Conservation (phyloP, 169 alveolate genomes). For the Eimeria brunetti region DNA sequence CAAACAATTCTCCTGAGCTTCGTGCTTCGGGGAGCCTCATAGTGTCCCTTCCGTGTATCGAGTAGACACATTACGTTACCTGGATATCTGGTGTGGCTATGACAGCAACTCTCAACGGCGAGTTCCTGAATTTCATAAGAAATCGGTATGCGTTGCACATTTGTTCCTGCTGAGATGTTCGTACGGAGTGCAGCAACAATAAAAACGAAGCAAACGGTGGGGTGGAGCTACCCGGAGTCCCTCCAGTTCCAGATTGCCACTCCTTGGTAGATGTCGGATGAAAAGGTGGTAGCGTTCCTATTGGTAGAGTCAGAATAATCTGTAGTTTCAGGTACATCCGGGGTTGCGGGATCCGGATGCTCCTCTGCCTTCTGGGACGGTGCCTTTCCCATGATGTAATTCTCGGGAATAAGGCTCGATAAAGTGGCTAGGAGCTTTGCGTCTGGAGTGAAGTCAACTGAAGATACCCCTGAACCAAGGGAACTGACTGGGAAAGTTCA, state of each 20-base stretch:
- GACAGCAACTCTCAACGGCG: conserved; percentile 73
- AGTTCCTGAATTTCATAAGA: background rate
- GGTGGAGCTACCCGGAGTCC: conserved; percentile 25
- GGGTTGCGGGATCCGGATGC: background rate
- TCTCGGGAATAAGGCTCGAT: conserved; percentile 59
- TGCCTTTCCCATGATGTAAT: conserved; percentile 1
- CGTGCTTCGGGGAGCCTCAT: background rate
- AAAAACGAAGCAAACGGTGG: background rate
- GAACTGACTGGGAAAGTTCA: background rate
- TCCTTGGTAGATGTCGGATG: conserved; percentile 59
- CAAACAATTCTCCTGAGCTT: background rate
- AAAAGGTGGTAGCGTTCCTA: background rate
- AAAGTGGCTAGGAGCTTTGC: conserved; percentile 71
- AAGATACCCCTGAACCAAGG: conserved; percentile 79
- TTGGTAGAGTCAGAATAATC: background rate
- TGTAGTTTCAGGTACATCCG: background rate
- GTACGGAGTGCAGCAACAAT: background rate
- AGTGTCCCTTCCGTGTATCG: background rate
- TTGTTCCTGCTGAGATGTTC: background rate
- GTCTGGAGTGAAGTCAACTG: conserved; percentile 87
- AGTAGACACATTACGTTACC: conserved; percentile 10
- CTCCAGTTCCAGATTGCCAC: conserved; percentile 81
- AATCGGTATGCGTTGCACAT: background rate
- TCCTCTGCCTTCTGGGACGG: background rate
- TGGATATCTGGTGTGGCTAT: conserved; percentile 81